Conservation (phyloP, 495 filamentous ascomycete genomes). For the Aspergillus hancockii region DNA sequence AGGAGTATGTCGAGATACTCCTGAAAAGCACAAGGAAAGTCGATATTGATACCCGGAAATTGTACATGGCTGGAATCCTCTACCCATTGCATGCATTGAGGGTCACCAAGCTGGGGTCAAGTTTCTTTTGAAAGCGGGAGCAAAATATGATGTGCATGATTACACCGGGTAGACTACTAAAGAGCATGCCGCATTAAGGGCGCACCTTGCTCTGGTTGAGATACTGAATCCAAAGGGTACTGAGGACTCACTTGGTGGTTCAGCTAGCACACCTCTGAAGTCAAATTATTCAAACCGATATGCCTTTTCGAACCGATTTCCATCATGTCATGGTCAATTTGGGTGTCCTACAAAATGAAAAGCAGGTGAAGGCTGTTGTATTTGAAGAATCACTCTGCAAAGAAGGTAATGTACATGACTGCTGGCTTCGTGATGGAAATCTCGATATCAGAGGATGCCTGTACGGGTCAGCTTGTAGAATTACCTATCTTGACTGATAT, state of each 20-base stretch:
- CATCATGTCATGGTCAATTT: slow-evolving; percentile 15
- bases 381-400: not conserved
- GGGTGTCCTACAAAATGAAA: slow-evolving; percentile 16
- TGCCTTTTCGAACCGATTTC: not conserved
- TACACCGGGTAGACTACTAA: slow-evolving; percentile 25
- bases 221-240: slow-evolving; percentile 13
- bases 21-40: not conserved
- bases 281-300: not conserved
- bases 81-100: slow-evolving; percentile 75
- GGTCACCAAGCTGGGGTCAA: slow-evolving; percentile 58
- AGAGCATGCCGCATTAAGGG: slow-evolving; percentile 25
- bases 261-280: slow-evolving; percentile 6
- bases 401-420: not conserved
- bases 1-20: not conserved
- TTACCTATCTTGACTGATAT: slow-evolving; percentile 31
- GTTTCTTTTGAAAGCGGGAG: slow-evolving; percentile 60
- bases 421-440: slow-evolving; percentile 10
- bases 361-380: slow-evolving; percentile 9
- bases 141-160: slow-evolving; percentile 38
- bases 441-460: slow-evolving; percentile 12
- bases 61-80: slow-evolving; percentile 73
- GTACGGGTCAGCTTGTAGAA: slow-evolving; percentile 11
- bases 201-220: slow-evolving; percentile 16
- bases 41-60: slow-evolving; percentile 48
- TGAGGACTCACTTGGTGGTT: not conserved